Conservation (phyloP, 2,329 filamentous ascomycete species). For the Atkinsonella texensis region DNA sequence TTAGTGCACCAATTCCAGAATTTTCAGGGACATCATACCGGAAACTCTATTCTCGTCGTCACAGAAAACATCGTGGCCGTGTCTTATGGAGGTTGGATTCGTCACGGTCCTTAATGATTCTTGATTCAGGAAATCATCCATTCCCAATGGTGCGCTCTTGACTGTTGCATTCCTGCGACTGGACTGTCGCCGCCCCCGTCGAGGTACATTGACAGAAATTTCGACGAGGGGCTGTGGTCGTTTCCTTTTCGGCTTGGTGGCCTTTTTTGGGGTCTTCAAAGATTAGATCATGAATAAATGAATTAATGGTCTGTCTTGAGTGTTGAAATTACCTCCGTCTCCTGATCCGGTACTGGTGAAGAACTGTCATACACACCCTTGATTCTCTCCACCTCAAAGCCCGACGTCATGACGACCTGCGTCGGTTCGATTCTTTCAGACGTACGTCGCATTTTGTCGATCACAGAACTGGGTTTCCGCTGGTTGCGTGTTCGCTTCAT, state of each 20-base stretch:
- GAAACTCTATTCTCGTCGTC: constrained; percentile 15
- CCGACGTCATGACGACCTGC: constrained; percentile 50
- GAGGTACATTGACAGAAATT: constrained; percentile 23
- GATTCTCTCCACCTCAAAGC: constrained; percentile 36
- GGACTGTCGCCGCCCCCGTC: constrained; percentile 13
- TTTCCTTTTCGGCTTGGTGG: constrained; percentile 19
- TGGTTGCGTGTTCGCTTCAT: constrained; percentile 68
- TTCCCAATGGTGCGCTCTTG: constrained; percentile 9
- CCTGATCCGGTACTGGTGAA: constrained; percentile 30
- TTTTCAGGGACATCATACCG: constrained; percentile 11
- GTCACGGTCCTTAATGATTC: not conserved
- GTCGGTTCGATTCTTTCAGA: constrained; percentile 51
- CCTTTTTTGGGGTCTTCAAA: constrained; percentile 19
- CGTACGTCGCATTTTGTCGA: constrained; percentile 51
- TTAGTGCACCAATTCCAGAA: constrained; percentile 9
- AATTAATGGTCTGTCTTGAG: not conserved
- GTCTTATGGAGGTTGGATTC: constrained; percentile 9
- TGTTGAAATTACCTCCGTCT: constrained; percentile 29
- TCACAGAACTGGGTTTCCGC: constrained; percentile 61
- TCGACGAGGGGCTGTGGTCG: constrained; percentile 20
- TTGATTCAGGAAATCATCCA: constrained; percentile 4
- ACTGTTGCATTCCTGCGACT: constrained; percentile 13
- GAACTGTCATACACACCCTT: constrained; percentile 50
- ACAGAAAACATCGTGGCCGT: constrained; percentile 19
- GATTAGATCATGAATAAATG: not conserved